Conservation (phyloP, 331 rosid genomes). For the Dryas integrifolia region DNA sequence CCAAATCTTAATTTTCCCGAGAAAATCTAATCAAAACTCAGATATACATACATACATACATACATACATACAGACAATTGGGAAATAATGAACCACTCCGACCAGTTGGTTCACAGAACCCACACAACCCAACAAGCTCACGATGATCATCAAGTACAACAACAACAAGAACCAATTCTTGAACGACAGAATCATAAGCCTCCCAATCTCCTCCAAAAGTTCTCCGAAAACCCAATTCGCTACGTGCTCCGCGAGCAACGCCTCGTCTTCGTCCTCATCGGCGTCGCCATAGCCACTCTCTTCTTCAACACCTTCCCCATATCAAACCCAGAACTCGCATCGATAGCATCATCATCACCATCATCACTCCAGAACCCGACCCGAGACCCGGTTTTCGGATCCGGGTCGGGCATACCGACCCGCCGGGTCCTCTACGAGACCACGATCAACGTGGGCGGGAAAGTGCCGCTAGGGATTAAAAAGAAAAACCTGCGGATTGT, state of each 20-base stretch:
- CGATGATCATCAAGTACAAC: background rate
- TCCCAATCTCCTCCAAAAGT: background rate
- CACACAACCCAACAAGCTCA: slow-evolving; percentile 10
- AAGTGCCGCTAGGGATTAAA: slow-evolving; percentile 38
- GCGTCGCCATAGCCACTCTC: slow-evolving; percentile 46
- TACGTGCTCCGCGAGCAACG: slow-evolving; percentile 39
- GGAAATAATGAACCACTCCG: slow-evolving; percentile 29
- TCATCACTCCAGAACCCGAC: background rate
- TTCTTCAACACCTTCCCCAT: slow-evolving; percentile 40
- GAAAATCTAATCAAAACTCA: background rate
- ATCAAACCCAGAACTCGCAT: background rate
- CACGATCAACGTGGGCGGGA: slow-evolving; percentile 34
- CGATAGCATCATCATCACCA: no score
- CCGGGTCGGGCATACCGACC: background rate
- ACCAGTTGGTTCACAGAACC: slow-evolving; percentile 38
- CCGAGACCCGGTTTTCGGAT: background rate
- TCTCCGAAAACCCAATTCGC: slow-evolving; percentile 4
- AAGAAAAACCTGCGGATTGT: slow-evolving; percentile 51
- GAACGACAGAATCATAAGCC: background rate
- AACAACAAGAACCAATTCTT: background rate
- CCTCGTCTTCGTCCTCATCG: slow-evolving; percentile 45
- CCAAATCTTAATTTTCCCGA: background rate
- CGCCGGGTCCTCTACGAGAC: background rate
- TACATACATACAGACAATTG: background rate
- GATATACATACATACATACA: no score